phyloP scores from a whole-genome alignment of 306 rosid genomes.

The Vigna angularis region DNA sequence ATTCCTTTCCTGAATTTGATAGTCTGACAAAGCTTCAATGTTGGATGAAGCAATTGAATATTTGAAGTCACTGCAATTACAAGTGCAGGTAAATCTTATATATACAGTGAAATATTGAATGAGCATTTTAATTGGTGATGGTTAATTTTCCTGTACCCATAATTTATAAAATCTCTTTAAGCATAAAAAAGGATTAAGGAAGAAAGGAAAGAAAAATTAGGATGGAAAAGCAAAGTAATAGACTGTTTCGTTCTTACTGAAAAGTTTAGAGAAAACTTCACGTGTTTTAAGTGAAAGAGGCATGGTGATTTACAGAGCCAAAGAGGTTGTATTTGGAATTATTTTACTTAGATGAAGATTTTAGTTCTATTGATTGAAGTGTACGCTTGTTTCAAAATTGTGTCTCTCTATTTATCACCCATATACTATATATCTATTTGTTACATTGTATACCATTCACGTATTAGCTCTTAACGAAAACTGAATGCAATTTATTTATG shows the following conservation, averaged over 20 bases:
- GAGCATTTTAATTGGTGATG: background rate
- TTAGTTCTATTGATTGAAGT: background rate
- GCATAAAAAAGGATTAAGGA: background rate
- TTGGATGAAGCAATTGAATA: constrained; percentile 93
- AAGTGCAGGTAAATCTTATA: constrained; percentile 71
- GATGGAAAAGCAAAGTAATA: background rate
- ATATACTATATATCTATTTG: background rate
- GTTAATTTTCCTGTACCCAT: background rate
- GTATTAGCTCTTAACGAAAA: constrained; percentile 20
- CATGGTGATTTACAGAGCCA: constrained; percentile 1
- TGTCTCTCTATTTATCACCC: background rate
- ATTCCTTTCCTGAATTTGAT: constrained; percentile 37
- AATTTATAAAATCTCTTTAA: constrained; percentile 10
- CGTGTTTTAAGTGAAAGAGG: background rate
- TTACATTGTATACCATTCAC: background rate
- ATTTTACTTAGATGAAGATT: background rate
- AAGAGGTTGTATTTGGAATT: background rate
- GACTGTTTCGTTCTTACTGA: background rate
- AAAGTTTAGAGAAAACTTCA: constrained; percentile 10
- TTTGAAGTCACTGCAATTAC: constrained; percentile 83
- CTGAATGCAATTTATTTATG: constrained; percentile 39
- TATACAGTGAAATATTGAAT: constrained; percentile 2
- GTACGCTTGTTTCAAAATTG: constrained; percentile 22
- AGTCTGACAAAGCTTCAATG: constrained; percentile 95
- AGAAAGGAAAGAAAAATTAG: background rate